Base-by-base conservation (phyloP, 495 filamentous ascomycete genomes). In the Xylaria venustula region DNA sequence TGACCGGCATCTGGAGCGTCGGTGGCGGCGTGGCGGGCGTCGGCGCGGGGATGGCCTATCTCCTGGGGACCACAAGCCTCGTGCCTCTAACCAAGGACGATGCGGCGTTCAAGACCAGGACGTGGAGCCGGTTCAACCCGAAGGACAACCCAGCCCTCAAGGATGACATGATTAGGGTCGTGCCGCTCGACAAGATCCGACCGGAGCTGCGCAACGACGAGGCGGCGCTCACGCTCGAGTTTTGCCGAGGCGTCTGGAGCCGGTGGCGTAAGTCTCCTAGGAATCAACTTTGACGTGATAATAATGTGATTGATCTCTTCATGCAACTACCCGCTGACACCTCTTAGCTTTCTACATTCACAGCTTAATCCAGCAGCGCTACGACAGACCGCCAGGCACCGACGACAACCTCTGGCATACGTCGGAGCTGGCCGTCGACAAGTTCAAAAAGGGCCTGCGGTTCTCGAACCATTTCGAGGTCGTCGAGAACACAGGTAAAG, bases 381-480 rank as follows among this genome's bases (percentile, higher is more conserved):
- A 89, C 67, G 88, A 88, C 73, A 77, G 84, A 47, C 73, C 72
- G 37, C 76, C 85, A 3, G 81, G 81, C n/a, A 89, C 88, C 7
- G 77, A 83, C 23, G 58, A 72, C 54, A 82, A 90, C 62, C 82
- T 91, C 20, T 91, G 89, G 89, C 75, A 78, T 5, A 74, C 69
- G 22, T 67, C 76, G 7, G 82, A 87, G 37, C 78, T 92, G 1
- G 66, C 77, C 20, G 49, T 65, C 17, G 82, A 77, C 28, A 75
- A 61, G 34, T 92, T 88, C 70, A 79, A 85, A 25, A 73, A 81
- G 37, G 88, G 88, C 25, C 87, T 88, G 20, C 69, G 82, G 28
- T 82, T 90, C 65, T 88, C 86, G 25, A 88, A 92, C 67, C 88
- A 92, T 72, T 91, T 92, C 70, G 87, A 92, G 71, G 88, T 92